Evolutionary conservation across 768 basidiomycete species (phyloP), one percentile per base, ranked within the genome.

Genomic region (Leccinum truebloodii): DNA sequence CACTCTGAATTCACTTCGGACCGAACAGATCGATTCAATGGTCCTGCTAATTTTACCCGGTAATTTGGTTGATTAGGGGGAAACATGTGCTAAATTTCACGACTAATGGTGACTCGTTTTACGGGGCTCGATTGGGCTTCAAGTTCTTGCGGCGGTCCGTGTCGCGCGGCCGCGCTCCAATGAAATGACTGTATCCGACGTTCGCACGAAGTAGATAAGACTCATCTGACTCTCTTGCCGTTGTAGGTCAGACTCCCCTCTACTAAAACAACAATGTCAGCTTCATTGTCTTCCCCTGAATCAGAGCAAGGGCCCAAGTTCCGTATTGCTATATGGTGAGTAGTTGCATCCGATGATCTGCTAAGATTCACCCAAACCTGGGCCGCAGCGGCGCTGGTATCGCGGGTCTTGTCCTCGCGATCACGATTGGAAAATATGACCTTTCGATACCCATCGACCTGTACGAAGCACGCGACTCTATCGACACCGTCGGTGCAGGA

Each of bases 381-480:
- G 7, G 9, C 3, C 13, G 6, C 61, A 79, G 73, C 58, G 78
- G 73, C 41, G 79, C 74, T n/a, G 80, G 79, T 8, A 75, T 82
- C 39, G 79, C 76, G 16, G 81, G 81, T 5, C 71, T 83, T 18
- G 68, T 76, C 0, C 75, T 84, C 16, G 78, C 81, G 0, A 71
- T 72, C 20, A 71, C 76, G 9, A 71, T 80, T n/a, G 74, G 71
- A 39, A 67, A 69, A 55, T 73, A 72, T 56, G 62, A 76, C 64
- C 54, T 63, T 18, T 59, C 60, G 1, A 66, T 81, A 20, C 70
- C 76, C 58, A 72, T 80, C 14, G 72, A 79, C 59, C 60, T 84
- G 4, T 84, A 83, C 60, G 83, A 84, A 70, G 75, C 80, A 3
- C 78, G 75, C 20, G 64, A 75, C 2, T 74, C 75, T 28, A 73